A percentile compares a stretch with the other conserved stretches of the same genome.
phyloP scores from a whole-genome alignment of 306 rosid species.

The Glycine latifolia region DNA sequence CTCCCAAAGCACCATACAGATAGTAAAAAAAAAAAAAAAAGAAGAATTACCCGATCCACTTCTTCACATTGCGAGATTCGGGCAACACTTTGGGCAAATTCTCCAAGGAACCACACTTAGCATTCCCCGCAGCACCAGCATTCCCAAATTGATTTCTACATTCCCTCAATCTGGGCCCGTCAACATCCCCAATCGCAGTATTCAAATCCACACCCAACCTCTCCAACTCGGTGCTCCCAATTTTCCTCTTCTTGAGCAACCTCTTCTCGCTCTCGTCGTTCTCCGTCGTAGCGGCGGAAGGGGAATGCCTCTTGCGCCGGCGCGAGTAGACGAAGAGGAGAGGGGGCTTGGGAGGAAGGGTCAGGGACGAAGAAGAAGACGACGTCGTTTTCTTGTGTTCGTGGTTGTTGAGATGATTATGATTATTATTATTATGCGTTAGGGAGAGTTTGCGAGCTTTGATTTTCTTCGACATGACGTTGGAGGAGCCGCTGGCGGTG shows the following conservation, averaged over 20 bases:
- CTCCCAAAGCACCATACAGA: not conserved
- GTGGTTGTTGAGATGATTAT: not conserved
- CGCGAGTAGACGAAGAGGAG: slow-evolving; percentile 72
- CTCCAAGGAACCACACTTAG: slow-evolving; percentile 54
- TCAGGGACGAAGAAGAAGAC: not conserved
- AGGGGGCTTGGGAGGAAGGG: slow-evolving; percentile 51
- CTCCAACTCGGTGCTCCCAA: slow-evolving; percentile 68
- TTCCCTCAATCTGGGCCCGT: slow-evolving; percentile 81
- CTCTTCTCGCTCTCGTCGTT: slow-evolving; percentile 32
- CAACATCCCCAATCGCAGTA: slow-evolving; percentile 47
- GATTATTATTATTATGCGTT: not conserved
- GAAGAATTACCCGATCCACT: slow-evolving; percentile 76
- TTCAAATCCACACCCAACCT: slow-evolving; percentile 80
- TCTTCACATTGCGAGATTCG: slow-evolving; percentile 65
- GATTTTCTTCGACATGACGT: slow-evolving; percentile 95
- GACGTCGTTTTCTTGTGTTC: slow-evolving; percentile 26
- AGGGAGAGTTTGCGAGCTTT: slow-evolving; percentile 76
- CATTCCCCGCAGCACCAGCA: slow-evolving; percentile 45
- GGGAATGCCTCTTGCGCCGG: slow-evolving; percentile 60
- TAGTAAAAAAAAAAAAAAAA: not conserved
- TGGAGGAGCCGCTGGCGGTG: slow-evolving; percentile 78
- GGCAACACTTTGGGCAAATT: slow-evolving; percentile 51
- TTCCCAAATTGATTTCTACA: slow-evolving; percentile 55
- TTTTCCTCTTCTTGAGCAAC: slow-evolving; percentile 53
- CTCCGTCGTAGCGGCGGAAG: slow-evolving; percentile 40